Base-by-base conservation (phyloP, 73 alveolate species). In the Effrenium voratum region DNA sequence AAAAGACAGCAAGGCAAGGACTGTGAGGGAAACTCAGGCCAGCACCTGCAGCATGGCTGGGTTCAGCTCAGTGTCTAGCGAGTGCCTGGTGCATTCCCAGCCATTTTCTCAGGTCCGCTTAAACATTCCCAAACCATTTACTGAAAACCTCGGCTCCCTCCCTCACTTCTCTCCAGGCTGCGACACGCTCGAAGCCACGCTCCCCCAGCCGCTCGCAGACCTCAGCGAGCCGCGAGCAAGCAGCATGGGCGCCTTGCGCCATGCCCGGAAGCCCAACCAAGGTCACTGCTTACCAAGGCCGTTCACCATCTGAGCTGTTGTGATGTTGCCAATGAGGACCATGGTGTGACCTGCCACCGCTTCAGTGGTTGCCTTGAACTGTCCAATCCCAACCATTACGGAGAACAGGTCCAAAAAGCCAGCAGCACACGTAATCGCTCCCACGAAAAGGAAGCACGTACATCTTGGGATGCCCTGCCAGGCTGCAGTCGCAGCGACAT, bases 141-240 rank as follows among this genome's bases (percentile, higher is more conserved):
- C 59, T 34, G 44, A 36, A 79, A 12, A 13, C 90, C 90, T 30
- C 49, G 26, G 30, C 46, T 32, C 43, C 63, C 44, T 5, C 24
- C 19, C 34, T 63, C 90, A 43, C 45, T 22, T 16, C 34, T 12
- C 34, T 19, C 5, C 34, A 32, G 76, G 30, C 19, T n/a, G 40
- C 96, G 96, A 45, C n/a, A 88, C 79, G 75, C 96, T 88, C 44
- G 72, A 63, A 22, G 96, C 85, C 44, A 88, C 96, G 40, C 68
- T 55, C 40, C 96, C 96, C 96, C 96, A 88, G 59, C 96, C 96
- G 28, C 96, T 75, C 46, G 96, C 96, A 2, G 96, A 88, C 96
- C 96, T 88, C 45, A 30, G 1, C 19, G 34, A 38, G 45, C 28
- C 72, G n/a, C 40, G 43, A n/a, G n/a, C n/a, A n/a, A n/a, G n/a